Conservation (phyloP, 768 basidiomycete species). For the Lactarius sp. region DNA sequence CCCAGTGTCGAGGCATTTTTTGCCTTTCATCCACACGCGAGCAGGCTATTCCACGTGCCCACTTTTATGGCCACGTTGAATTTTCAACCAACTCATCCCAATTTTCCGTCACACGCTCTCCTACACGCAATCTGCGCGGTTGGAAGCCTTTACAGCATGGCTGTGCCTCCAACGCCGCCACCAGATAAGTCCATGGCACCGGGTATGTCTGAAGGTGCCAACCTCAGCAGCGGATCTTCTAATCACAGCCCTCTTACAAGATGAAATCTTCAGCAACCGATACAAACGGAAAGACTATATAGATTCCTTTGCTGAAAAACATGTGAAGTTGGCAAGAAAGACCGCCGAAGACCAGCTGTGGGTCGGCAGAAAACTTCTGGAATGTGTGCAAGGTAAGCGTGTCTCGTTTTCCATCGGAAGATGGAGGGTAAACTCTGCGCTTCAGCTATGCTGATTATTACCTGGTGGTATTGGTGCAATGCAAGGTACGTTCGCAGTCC, state of each 20-base stretch:
- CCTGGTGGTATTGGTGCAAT: slow-evolving; percentile 73
- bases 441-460: slow-evolving; percentile 56
- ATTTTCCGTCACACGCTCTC: slow-evolving; percentile 66
- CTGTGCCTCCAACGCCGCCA: slow-evolving; percentile 51
- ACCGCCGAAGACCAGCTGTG: slow-evolving; percentile 19
- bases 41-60: slow-evolving; percentile 61
- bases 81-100: slow-evolving; percentile 60
- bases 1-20: slow-evolving; percentile 75
- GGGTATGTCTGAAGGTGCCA: slow-evolving; percentile 23
- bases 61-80: slow-evolving; percentile 61
- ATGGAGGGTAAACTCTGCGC: not conserved
- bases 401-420: not conserved
- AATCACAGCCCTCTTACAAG: slow-evolving; percentile 9
- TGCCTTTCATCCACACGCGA: slow-evolving; percentile 66
- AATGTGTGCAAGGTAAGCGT: slow-evolving; percentile 22
- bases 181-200: slow-evolving; percentile 41
- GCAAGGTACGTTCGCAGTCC: slow-evolving; percentile 45
- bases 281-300: slow-evolving; percentile 20
- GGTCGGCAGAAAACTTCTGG: slow-evolving; percentile 18
- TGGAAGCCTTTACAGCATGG: slow-evolving; percentile 70
- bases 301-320: slow-evolving; percentile 27
- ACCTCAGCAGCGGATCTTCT: not conserved
- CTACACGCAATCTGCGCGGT: slow-evolving; percentile 87
- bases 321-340: slow-evolving; percentile 22
- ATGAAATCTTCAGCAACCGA: slow-evolving; percentile 27